A percentile compares a stretch with the other conserved stretches of the same genome.
phyloP scores from a whole-genome alignment of 768 basidiomycete species.

The Pseudohyphozyma bogoriensis region DNA sequence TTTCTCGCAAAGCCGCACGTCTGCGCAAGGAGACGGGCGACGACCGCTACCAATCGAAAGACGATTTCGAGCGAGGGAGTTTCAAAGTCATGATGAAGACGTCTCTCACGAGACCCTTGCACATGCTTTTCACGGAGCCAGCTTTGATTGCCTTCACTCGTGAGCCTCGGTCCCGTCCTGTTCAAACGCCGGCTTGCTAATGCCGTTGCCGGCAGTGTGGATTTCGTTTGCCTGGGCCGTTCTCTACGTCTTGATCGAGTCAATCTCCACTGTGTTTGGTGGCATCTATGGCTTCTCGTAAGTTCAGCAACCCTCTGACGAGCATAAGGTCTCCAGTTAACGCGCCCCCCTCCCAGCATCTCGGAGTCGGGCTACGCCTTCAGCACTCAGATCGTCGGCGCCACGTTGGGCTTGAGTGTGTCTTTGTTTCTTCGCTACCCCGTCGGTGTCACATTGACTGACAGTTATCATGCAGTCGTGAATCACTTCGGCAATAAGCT shows the following conservation, averaged over 20 bases:
- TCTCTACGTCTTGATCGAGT: slow-evolving; percentile 53
- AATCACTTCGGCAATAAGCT: slow-evolving; percentile 9
- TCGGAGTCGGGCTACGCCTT: slow-evolving; percentile 16
- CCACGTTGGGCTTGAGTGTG: background rate
- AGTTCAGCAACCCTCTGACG: too few relatives aligned
- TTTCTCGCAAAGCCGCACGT: slow-evolving; percentile 55
- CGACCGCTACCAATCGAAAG: slow-evolving; percentile 50
- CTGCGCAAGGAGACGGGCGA: slow-evolving; percentile 59
- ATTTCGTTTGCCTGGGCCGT: slow-evolving; percentile 57
- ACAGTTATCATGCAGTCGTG: background rate
- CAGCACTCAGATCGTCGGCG: slow-evolving; percentile 3
- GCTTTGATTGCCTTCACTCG: background rate
- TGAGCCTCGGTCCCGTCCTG: too few relatives aligned
- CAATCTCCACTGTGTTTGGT: slow-evolving; percentile 31
- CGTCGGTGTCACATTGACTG: background rate
- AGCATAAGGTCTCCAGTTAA: background rate
- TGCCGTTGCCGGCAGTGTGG: background rate
- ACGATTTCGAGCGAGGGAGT: background rate
- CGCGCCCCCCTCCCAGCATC: background rate
- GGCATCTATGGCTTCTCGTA: slow-evolving; percentile 11
- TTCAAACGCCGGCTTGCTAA: too few relatives aligned
- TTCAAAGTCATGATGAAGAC: background rate
- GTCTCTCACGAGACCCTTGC: background rate
- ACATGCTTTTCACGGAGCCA: slow-evolving; percentile 2
- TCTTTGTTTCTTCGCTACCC: background rate